A percentile compares a stretch with the other conserved stretches of the same genome.
These are phyloP conservation scores for Prunus padus DNA, from an alignment of 306 rosid species.

Conservation along the genomic window DNA sequence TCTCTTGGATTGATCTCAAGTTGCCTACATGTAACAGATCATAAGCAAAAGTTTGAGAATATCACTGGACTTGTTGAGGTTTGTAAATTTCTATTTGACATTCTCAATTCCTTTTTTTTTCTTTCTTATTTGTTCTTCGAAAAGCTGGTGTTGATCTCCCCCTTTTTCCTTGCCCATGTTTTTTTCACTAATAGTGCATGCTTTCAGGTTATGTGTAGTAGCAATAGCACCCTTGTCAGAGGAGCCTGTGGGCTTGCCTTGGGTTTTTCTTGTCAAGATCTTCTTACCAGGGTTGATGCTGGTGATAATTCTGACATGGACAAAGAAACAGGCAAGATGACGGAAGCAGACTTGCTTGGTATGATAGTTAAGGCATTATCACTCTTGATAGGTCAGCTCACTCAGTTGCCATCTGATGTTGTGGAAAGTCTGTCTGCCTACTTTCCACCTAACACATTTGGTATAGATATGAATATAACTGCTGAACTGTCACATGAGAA, in stretches of 20 bases:
- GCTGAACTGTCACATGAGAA: conserved; percentile 42
- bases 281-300: conserved; percentile 66
- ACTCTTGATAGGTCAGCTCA: conserved; percentile 46
- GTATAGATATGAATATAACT: conserved; percentile 29
- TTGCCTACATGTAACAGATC: conserved; percentile 88
- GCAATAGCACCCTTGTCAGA: conserved; percentile 81
- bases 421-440: conserved; percentile 55
- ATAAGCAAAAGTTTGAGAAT: conserved; percentile 74
- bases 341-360: conserved; percentile 67
- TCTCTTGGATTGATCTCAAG: conserved; percentile 92
- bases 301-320: conserved; percentile 46
- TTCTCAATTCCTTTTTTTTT: not conserved
- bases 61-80: conserved; percentile 89
- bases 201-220: conserved; percentile 64
- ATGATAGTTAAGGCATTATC: conserved; percentile 58
- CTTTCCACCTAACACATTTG: conserved; percentile 44
- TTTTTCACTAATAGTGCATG: conserved; percentile 24
- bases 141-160: not conserved
- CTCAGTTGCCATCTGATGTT: conserved; percentile 52
- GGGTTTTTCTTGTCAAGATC: conserved; percentile 89
- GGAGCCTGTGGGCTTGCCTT: conserved; percentile 97
- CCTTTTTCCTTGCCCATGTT: conserved; percentile 7
- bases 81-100: conserved; percentile 20
- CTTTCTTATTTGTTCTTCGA: not conserved
- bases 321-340: conserved; percentile 40